Evolutionary conservation across 169 alveolate genomes (phyloP).

Genomic region (Plasmodium gonderi): DNA sequence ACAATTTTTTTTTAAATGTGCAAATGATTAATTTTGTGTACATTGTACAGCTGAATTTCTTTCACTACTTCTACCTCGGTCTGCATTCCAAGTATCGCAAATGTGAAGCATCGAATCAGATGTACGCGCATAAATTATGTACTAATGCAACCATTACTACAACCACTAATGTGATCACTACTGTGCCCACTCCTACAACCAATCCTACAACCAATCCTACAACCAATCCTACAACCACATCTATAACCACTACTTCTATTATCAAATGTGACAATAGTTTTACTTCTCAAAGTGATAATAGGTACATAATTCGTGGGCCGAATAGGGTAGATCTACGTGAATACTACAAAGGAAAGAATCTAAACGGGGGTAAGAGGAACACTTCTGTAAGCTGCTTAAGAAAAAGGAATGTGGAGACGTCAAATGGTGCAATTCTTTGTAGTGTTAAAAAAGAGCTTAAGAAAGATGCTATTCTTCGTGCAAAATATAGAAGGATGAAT

Average conservation of each 20-base stretch:
- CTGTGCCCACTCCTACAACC: too few relatives aligned
- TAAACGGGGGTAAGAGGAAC: not conserved
- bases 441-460: not conserved
- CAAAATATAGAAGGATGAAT: not conserved
- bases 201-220: too few relatives aligned
- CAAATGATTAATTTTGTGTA: constrained; percentile 60
- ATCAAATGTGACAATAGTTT: too few relatives aligned
- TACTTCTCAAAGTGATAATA: too few relatives aligned
- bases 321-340: too few relatives aligned
- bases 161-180: too few relatives aligned
- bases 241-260: too few relatives aligned
- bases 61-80: constrained; percentile 47
- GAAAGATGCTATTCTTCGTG: not conserved
- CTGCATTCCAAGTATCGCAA: not conserved
- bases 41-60: constrained; percentile 34
- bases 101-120: not conserved
- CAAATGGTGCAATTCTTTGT: not conserved
- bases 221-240: too few relatives aligned
- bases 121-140: not conserved
- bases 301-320: too few relatives aligned
- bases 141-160: too few relatives aligned
- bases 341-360: too few relatives aligned
- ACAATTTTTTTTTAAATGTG: constrained; percentile 46
- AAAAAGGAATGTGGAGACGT: not conserved
- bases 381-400: not conserved